phyloP scores from a whole-genome alignment of 2,329 filamentous ascomycete genomes.

The Graphilbum fragrans region DNA sequence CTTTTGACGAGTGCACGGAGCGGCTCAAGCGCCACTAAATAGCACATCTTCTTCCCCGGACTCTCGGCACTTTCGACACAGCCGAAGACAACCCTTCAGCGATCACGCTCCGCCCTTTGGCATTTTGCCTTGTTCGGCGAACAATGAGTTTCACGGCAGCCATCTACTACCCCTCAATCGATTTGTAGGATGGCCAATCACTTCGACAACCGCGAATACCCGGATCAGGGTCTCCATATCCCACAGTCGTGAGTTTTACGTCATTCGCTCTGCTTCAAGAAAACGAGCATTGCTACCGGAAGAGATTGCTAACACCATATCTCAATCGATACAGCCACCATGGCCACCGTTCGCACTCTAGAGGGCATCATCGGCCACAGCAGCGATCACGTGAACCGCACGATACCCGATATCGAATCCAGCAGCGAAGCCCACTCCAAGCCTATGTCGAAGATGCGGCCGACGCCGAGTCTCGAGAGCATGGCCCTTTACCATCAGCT shows the following conservation, averaged over 20 bases:
- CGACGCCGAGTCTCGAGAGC: slow-evolving; percentile 49
- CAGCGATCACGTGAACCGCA: not conserved
- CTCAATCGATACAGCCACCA: too few species aligned
- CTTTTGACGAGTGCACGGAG: too few species aligned
- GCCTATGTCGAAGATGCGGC: slow-evolving; percentile 61
- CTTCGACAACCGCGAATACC: not conserved
- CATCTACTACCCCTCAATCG: not conserved
- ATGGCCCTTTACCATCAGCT: slow-evolving; percentile 27
- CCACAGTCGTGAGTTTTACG: slow-evolving; percentile 5
- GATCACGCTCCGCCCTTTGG: too few species aligned
- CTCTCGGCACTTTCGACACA: too few species aligned
- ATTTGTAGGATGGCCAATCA: slow-evolving; percentile 7
- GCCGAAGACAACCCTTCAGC: too few species aligned
- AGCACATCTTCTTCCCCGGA: too few species aligned
- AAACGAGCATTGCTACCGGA: not conserved
- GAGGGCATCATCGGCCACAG: not conserved
- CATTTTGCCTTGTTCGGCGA: too few species aligned
- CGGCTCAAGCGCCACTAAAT: too few species aligned
- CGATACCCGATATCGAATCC: not conserved
- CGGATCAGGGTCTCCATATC: slow-evolving; percentile 2
- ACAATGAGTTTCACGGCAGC: too few species aligned
- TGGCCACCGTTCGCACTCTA: too few species aligned
- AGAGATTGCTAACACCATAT: too few species aligned
- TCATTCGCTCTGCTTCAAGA: too few species aligned
- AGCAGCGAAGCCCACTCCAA: slow-evolving; percentile 35